Percentiles rank a stretch among this genome's conserved stretches.
Conservation (phyloP, 2,329 filamentous ascomycete species). For the Didymella glomerata region DNA sequence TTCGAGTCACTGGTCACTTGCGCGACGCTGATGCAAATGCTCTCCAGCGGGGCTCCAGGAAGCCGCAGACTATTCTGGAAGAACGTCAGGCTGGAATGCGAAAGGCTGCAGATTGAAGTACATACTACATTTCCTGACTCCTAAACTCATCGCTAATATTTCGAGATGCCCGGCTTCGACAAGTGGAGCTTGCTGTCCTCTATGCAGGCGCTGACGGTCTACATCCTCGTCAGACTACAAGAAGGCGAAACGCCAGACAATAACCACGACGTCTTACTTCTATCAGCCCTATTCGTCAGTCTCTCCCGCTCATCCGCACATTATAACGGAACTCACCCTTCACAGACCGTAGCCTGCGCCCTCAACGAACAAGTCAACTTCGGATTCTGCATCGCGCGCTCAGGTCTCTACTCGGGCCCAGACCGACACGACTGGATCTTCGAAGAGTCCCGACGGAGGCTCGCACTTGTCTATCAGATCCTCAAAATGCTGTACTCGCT, state of each 20-base stretch:
- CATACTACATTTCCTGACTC: neutral
- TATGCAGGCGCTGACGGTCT: neutral
- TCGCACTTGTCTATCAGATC: neutral
- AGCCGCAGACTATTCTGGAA: conserved; percentile 4
- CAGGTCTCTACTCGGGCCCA: neutral
- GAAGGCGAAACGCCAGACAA: conserved; percentile 5
- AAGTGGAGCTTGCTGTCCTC: neutral
- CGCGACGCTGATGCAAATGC: neutral
- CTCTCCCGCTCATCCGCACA: neutral
- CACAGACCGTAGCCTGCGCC: neutral
- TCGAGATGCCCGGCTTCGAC: neutral
- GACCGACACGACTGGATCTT: neutral
- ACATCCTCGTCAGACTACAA: conserved; percentile 1
- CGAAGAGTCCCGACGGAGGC: neutral
- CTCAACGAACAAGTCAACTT: conserved; percentile 5
- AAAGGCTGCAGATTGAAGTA: conserved; percentile 1
- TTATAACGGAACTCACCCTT: neutral
- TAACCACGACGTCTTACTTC: neutral
- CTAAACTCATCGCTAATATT: neutral
- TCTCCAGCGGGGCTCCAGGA: neutral
- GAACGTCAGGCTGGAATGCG: neutral
- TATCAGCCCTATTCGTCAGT: neutral
- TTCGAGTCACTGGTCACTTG: neutral
- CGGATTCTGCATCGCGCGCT: neutral
- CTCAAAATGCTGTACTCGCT: neutral